These are phyloP conservation scores for Colletotrichum eleusines DNA, from an alignment of 2,329 filamentous ascomycete genomes.

Conservation along the genomic window DNA sequence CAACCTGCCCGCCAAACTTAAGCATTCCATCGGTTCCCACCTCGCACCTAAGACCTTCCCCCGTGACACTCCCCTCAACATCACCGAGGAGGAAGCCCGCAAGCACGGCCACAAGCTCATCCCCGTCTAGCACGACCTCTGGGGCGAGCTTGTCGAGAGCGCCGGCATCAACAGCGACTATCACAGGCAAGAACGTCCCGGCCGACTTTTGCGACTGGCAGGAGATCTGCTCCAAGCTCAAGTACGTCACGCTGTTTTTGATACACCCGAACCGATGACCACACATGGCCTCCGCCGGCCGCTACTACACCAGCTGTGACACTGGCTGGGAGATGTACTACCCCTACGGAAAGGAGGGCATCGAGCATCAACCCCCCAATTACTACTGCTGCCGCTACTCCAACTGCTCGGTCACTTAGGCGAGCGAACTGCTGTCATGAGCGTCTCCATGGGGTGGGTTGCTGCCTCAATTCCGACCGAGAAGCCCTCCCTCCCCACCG, in stretches of 20 bases:
- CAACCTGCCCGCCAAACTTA: constrained; percentile 7
- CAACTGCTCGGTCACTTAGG: constrained; percentile 24
- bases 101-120: constrained; percentile 29
- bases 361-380: background rate
- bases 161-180: constrained; percentile 11
- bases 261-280: constrained; percentile 2
- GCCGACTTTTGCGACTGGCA: constrained; percentile 20
- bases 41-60: constrained; percentile 25
- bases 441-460: no score
- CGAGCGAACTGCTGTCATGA: no score
- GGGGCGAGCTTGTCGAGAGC: constrained; percentile 18
- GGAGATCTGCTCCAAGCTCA: constrained; percentile 26
- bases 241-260: constrained; percentile 31
- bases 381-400: constrained; percentile 34
- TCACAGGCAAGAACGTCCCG: constrained; percentile 4
- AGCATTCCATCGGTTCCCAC: constrained; percentile 10
- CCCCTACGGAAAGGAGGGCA: constrained; percentile 1
- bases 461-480: background rate
- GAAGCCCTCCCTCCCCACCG: no score
- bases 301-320: constrained; percentile 11
- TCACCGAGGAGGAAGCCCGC: constrained; percentile 32
- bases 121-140: constrained; percentile 28
- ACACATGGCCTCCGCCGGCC: constrained; percentile 25
- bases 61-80: constrained; percentile 22
- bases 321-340: constrained; percentile 32